A percentile compares a stretch with the other conserved stretches of the same genome.
Evolutionary conservation across 805 yeast species (phyloP).

Genomic region (Candida lessepsii): DNA sequence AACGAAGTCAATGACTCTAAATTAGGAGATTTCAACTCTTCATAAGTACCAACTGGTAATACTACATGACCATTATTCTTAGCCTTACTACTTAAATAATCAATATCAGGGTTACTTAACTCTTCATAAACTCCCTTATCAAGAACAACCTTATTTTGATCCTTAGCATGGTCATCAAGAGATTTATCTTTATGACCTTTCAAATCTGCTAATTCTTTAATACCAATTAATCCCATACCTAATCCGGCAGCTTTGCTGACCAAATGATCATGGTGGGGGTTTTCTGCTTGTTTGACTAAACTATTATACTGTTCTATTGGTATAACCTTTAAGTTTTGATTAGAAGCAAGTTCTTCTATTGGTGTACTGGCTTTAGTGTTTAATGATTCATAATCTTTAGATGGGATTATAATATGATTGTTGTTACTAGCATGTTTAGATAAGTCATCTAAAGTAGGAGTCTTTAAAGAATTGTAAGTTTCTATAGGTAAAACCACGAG

Average conservation of each 20-base stretch:
- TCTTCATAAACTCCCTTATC: conserved; percentile 16
- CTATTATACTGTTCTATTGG: conserved; percentile 22
- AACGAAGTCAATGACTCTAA: conserved; percentile 15
- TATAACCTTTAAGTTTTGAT: conserved; percentile 10
- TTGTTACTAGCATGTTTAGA: conserved; percentile 18
- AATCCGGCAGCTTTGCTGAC: conserved; percentile 13
- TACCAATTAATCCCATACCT: conserved; percentile 13
- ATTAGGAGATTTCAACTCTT: conserved; percentile 5
- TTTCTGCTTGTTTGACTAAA: conserved; percentile 14
- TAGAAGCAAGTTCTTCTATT: conserved; percentile 9
- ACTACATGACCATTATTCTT: conserved; percentile 14
- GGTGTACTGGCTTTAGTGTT: conserved; percentile 15
- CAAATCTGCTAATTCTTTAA: conserved; percentile 12
- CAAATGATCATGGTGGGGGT: conserved; percentile 11
- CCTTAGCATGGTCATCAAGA: conserved; percentile 14
- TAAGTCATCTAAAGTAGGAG: conserved; percentile 15
- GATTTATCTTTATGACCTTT: conserved; percentile 9
- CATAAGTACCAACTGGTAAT: conserved; percentile 7
- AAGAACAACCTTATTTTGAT: conserved; percentile 16
- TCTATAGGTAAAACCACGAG: conserved; percentile 11
- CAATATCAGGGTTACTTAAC: conserved; percentile 18
- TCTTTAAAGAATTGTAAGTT: conserved; percentile 10
- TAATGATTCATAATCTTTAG: conserved; percentile 16
- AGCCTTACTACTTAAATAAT: conserved; percentile 19
- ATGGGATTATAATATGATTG: conserved; percentile 15